These are phyloP conservation scores for Aspergillus vadensis DNA, from an alignment of 2,329 filamentous ascomycete genomes.

Conservation along the genomic window DNA sequence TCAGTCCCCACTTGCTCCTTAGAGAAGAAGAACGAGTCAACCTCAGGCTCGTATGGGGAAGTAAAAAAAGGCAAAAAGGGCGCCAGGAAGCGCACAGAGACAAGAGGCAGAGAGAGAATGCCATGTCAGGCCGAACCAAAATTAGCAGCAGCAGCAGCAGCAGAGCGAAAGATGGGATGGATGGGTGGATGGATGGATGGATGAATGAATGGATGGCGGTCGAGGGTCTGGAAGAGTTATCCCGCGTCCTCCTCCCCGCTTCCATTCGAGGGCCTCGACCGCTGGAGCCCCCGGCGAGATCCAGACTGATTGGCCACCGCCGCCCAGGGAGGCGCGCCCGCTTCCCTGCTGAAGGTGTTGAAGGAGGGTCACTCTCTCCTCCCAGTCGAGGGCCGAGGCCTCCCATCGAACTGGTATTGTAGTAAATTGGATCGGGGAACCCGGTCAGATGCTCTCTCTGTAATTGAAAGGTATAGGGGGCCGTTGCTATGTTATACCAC, in stretches of 20 bases:
- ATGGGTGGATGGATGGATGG: too few species aligned
- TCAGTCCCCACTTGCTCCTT: too few species aligned
- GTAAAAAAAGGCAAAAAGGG: not conserved
- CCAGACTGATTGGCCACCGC: conserved; percentile 18
- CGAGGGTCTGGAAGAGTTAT: conserved; percentile 17
- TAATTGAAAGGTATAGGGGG: not conserved
- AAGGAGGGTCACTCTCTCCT: conserved; percentile 15
- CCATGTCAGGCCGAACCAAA: conserved; percentile 19
- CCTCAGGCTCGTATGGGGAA: not conserved
- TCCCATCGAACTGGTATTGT: conserved; percentile 16
- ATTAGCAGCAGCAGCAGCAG: conserved; percentile 21
- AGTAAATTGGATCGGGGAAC: not conserved
- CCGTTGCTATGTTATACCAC: too few species aligned
- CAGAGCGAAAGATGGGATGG: not conserved
- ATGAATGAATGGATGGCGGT: too few species aligned
- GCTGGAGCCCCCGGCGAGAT: conserved; percentile 5
- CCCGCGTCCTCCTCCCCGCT: conserved; percentile 21
- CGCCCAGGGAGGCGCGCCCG: conserved; percentile 17
- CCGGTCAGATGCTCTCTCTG: conserved; percentile 2
- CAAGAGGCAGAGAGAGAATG: not conserved
- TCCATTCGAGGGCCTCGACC: conserved; percentile 28
- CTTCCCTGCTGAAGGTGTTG: conserved; percentile 16
- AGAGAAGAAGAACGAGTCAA: too few species aligned
- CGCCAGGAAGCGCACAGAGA: not conserved
- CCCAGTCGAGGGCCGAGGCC: conserved; percentile 19